Percentiles rank a stretch among this genome's conserved stretches.
Conservation (phyloP, 2,329 filamentous ascomycete species). For the Diplodia intermedia region DNA sequence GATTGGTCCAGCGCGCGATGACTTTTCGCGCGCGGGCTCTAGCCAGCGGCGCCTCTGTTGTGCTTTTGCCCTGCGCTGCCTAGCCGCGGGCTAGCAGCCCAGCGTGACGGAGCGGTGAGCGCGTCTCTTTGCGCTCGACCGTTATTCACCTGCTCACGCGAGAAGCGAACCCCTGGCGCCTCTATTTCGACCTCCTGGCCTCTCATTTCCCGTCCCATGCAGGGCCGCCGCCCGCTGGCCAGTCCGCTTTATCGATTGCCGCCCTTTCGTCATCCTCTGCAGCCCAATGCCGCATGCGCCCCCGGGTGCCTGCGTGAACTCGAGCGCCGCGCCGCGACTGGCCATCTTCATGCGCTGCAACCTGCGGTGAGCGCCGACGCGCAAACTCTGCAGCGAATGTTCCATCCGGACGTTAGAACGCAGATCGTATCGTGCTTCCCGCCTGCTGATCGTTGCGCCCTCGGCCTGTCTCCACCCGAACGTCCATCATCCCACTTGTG, state of each 20-base stretch:
- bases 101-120: constrained; percentile 22
- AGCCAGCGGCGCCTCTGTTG: constrained; percentile 18
- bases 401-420: constrained; percentile 27
- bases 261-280: background rate
- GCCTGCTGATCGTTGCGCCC: constrained; percentile 9
- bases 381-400: constrained; percentile 30
- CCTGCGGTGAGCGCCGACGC: constrained; percentile 23
- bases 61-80: constrained; percentile 3
- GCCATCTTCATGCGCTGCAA: constrained; percentile 12
- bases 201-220: constrained; percentile 21
- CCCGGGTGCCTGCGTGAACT: background rate
- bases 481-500: constrained; percentile 26
- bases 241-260: constrained; percentile 28
- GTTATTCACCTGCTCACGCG: constrained; percentile 1
- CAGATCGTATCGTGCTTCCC: constrained; percentile 29
- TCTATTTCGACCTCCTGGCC: constrained; percentile 24
- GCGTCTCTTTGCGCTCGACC: constrained; percentile 5
- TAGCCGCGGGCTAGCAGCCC: background rate
- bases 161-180: constrained; percentile 20
- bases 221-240: constrained; percentile 25
- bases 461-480: constrained; percentile 17
- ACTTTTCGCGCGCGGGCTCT: constrained; percentile 5
- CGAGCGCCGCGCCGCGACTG: background rate
- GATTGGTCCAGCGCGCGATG: constrained; percentile 18
- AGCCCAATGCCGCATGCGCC: background rate